These are phyloP conservation scores for Hyphodiscus sp. DNA, from an alignment of 2,329 filamentous ascomycete genomes.

Conservation along the genomic window DNA sequence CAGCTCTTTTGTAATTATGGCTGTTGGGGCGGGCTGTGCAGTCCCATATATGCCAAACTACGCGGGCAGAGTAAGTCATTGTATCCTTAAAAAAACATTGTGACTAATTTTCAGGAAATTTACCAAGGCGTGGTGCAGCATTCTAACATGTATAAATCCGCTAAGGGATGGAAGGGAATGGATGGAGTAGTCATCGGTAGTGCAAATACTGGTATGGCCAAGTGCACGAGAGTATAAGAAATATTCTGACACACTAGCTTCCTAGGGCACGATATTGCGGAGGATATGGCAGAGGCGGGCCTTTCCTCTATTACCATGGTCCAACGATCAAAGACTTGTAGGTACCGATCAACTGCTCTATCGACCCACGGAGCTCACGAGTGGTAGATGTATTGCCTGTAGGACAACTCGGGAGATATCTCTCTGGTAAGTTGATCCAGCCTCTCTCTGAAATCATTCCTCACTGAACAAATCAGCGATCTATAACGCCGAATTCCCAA, in stretches of 20 bases:
- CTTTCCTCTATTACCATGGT: not conserved
- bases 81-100: no score
- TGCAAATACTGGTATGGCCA: constrained; percentile 24
- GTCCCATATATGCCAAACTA: constrained; percentile 5
- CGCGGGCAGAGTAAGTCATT: constrained; percentile 2
- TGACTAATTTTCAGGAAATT: not conserved
- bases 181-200: constrained; percentile 59
- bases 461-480: no score
- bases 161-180: constrained; percentile 37
- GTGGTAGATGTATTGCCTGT: no score
- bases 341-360: no score
- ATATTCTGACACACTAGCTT: no score
- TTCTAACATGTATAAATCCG: constrained; percentile 10
- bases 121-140: constrained; percentile 7
- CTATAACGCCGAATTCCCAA: no score
- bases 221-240: no score
- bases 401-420: no score
- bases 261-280: constrained; percentile 27
- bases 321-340: not conserved
- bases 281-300: not conserved
- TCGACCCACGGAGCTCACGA: no score
- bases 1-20: constrained; percentile 8
- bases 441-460: no score
- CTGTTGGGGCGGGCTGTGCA: constrained; percentile 9
- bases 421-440: no score